Evolutionary conservation across 371 early-diverging fungal species (phyloP).

Genomic region (Apophysomyces sp.): DNA sequence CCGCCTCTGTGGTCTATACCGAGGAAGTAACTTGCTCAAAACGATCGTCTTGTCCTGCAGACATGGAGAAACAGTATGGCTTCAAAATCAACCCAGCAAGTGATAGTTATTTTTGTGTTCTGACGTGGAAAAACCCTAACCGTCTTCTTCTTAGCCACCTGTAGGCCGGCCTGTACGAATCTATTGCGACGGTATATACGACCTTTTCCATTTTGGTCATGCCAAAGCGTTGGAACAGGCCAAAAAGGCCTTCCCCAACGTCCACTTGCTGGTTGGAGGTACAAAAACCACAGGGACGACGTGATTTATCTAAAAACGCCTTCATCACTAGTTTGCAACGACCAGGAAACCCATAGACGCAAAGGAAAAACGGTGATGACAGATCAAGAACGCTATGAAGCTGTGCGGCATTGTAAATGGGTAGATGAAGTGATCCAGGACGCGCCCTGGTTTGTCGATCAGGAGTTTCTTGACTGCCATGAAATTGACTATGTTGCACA

Average conservation of each 20-base stretch:
- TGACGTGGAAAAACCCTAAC: not conserved
- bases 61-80: conserved; percentile 6
- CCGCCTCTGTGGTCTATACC: not conserved
- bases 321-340: conserved; percentile 73
- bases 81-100: conserved; percentile 18
- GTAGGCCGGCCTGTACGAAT: conserved; percentile 78
- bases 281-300: too few relatives aligned
- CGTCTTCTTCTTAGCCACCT: conserved; percentile 50
- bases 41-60: not conserved
- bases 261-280: conserved; percentile 89
- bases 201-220: conserved; percentile 96
- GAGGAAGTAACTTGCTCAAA: not conserved
- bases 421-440: conserved; percentile 91
- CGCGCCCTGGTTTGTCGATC: conserved; percentile 90
- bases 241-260: conserved; percentile 87
- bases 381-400: conserved; percentile 87
- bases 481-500: conserved; percentile 98
- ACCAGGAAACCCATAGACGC: conserved; percentile 76
- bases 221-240: conserved; percentile 92
- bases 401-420: conserved; percentile 94
- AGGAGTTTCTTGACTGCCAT: conserved; percentile 87
- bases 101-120: not conserved
- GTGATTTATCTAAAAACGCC: too few relatives aligned
- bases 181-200: conserved; percentile 94
- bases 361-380: conserved; percentile 95